A percentile compares a stretch with the other conserved stretches of the same genome.
These are phyloP conservation scores for Coniosporium tulheliwenetii DNA, from an alignment of 2,329 filamentous ascomycete genomes.

Conservation along the genomic window DNA sequence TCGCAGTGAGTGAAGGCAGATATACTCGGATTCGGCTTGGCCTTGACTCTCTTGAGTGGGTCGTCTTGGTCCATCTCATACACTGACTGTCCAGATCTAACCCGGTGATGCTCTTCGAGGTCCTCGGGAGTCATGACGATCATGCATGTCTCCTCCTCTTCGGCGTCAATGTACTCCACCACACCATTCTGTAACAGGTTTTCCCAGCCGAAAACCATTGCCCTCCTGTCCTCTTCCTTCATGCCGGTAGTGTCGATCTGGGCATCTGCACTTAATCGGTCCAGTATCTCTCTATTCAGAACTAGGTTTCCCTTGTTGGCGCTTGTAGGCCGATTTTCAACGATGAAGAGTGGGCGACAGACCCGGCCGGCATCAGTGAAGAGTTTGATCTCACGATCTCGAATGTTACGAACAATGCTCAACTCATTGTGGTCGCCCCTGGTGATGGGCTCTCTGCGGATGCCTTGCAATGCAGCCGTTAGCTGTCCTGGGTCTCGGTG, in stretches of 20 bases:
- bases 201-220: conserved; percentile 69
- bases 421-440: conserved; percentile 74
- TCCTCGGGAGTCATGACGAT: conserved; percentile 98
- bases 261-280: conserved; percentile 58
- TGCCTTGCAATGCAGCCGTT: conserved; percentile 35
- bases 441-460: conserved; percentile 41
- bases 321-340: conserved; percentile 70
- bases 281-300: conserved; percentile 71
- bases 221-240: conserved; percentile 40
- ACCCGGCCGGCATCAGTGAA: conserved; percentile 95
- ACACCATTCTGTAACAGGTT: conserved; percentile 71
- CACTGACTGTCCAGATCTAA: conserved; percentile 16
- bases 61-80: conserved; percentile 48
- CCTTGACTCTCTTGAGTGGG: conserved; percentile 75
- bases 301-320: conserved; percentile 62
- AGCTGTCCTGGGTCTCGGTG: conserved; percentile 79
- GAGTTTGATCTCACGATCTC: conserved; percentile 95
- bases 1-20: conserved; percentile 97
- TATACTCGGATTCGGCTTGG: conserved; percentile 70
- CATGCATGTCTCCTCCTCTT: conserved; percentile 98
- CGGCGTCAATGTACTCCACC: conserved; percentile 91
- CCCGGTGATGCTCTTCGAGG: conserved; percentile 44
- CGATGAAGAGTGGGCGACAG: conserved; percentile 82
- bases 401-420: conserved; percentile 87
- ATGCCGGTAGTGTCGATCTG: conserved; percentile 42